phyloP scores from a whole-genome alignment of 306 rosid genomes.

The Nissolia schottii region DNA sequence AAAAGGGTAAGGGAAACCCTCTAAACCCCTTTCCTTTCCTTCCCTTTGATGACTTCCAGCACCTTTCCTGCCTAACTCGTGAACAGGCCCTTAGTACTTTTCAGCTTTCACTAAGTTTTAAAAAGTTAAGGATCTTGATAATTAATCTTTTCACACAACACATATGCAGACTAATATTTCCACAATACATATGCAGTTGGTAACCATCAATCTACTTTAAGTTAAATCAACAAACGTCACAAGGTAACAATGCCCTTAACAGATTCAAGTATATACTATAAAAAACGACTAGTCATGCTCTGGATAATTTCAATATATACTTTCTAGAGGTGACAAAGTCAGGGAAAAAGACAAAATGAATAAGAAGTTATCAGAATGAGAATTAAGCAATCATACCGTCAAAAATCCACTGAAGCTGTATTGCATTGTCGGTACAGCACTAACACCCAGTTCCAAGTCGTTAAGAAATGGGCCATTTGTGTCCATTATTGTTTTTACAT shows the following conservation, averaged over 20 bases:
- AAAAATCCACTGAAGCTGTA: slow-evolving; percentile 94
- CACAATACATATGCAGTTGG: not conserved
- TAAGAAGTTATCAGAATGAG: slow-evolving; percentile 22
- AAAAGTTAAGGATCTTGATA: not conserved
- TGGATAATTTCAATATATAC: not conserved
- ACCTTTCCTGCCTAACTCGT: too few relatives aligned
- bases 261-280: not conserved
- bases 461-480: slow-evolving; percentile 85
- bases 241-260: not conserved
- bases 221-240: not conserved
- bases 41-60: too few relatives aligned
- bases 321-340: not conserved
- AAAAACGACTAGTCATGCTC: not conserved
- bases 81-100: not conserved
- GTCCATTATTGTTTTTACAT: slow-evolving; percentile 90
- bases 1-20: too few relatives aligned
- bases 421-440: slow-evolving; percentile 77
- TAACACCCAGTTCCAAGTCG: slow-evolving; percentile 83
- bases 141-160: not conserved
- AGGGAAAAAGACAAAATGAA: not conserved
- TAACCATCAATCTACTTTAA: not conserved
- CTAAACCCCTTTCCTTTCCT: too few relatives aligned
- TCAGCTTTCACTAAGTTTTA: not conserved
- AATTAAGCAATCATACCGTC: slow-evolving; percentile 58
- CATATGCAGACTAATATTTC: not conserved